Conservation (phyloP, 768 basidiomycete species). For the Leccinellum albellum region DNA sequence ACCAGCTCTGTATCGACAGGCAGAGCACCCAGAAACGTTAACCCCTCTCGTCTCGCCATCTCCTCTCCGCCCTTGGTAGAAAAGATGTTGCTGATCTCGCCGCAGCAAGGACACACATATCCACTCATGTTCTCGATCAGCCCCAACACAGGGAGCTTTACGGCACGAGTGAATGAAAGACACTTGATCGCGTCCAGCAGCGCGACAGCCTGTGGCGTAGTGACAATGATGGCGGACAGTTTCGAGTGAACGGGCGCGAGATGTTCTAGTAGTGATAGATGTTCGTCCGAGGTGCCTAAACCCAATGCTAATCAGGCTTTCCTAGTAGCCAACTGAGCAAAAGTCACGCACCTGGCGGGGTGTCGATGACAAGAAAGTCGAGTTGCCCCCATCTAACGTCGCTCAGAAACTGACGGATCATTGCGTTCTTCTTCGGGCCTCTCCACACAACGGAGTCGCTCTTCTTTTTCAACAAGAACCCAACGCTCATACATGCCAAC, state of each 20-base stretch:
- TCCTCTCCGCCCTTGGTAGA: constrained; percentile 90
- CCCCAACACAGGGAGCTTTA: constrained; percentile 83
- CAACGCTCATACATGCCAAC: constrained; percentile 94
- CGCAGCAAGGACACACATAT: constrained; percentile 96
- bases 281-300: constrained; percentile 96
- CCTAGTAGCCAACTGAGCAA: not conserved
- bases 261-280: constrained; percentile 92
- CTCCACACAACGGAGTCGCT: constrained; percentile 97
- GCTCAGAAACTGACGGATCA: constrained; percentile 93
- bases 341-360: constrained; percentile 79
- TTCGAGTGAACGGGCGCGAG: constrained; percentile 78
- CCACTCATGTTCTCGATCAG: constrained; percentile 99
- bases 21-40: constrained; percentile 80
- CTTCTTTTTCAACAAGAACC: constrained; percentile 85
- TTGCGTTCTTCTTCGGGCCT: constrained; percentile 97
- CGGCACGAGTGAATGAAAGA: constrained; percentile 88
- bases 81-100: constrained; percentile 92
- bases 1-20: constrained; percentile 94
- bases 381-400: constrained; percentile 95
- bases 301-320: constrained; percentile 3
- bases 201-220: constrained; percentile 96
- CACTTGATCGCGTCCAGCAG: constrained; percentile 95
- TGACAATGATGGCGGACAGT: constrained; percentile 85
- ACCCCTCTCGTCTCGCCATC: constrained; percentile 71
- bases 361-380: constrained; percentile 91